phyloP scores from a whole-genome alignment of 2,329 filamentous ascomycete species.

The Aspergillus latus region DNA sequence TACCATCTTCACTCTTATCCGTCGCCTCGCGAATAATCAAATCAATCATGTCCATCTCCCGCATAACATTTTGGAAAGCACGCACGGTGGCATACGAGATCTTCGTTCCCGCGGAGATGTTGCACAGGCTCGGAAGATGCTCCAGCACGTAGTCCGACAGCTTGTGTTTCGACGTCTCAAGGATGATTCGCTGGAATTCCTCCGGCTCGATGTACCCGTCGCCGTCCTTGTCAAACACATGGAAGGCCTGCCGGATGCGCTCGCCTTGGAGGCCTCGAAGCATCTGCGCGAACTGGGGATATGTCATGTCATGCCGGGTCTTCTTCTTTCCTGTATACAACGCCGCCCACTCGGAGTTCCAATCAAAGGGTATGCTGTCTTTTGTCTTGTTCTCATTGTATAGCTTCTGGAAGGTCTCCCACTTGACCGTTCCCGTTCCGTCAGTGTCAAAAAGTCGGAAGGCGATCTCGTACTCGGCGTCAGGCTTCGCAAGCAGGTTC shows the following conservation, averaged over 20 bases:
- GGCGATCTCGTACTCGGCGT: constrained; percentile 98
- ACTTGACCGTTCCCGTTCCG: constrained; percentile 80
- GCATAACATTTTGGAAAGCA: constrained; percentile 96
- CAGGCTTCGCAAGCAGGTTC: constrained; percentile 87
- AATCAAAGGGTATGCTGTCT: constrained; percentile 87
- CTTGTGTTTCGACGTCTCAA: constrained; percentile 91
- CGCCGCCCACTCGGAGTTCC: constrained; percentile 94
- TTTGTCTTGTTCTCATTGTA: constrained; percentile 88
- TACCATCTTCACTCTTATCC: constrained; percentile 78
- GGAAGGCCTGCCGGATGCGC: constrained; percentile 92
- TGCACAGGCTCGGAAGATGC: constrained; percentile 89
- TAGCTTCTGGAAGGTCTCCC: constrained; percentile 78
- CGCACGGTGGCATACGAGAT: constrained; percentile 97
- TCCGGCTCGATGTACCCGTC: constrained; percentile 95
- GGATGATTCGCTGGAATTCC: constrained; percentile 94
- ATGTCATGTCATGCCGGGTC: constrained; percentile 87
- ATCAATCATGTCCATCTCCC: constrained; percentile 97
- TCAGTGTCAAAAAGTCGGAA: constrained; percentile 94
- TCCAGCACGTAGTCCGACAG: constrained; percentile 92
- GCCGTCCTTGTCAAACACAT: constrained; percentile 82
- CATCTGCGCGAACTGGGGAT: constrained; percentile 97
- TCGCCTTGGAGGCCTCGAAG: constrained; percentile 93
- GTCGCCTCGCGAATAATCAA: constrained; percentile 87
- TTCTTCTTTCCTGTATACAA: constrained; percentile 89
- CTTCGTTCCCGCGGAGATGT: constrained; percentile 86